phyloP scores from a whole-genome alignment of 495 filamentous ascomycete genomes.

The Lasiosphaeria ovina region DNA sequence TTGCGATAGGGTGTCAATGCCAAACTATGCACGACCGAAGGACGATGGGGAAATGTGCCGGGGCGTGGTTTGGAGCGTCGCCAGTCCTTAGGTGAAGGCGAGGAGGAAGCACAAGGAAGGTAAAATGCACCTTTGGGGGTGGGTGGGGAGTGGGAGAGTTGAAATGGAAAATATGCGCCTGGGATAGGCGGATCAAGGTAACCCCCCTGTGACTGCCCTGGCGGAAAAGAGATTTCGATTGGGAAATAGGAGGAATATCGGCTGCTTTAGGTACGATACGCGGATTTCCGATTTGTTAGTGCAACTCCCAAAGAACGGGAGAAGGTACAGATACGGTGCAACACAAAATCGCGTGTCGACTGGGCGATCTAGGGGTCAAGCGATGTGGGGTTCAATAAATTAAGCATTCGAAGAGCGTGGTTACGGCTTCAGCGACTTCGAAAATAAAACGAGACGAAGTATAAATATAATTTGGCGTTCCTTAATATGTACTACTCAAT shows the following conservation, averaged over 20 bases:
- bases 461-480: too few relatives aligned
- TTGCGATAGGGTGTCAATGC: not conserved
- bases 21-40: not conserved
- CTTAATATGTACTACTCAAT: too few relatives aligned
- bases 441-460: too few relatives aligned
- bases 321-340: not conserved
- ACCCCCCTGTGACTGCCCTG: not conserved
- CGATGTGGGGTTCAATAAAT: not conserved
- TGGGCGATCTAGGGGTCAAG: not conserved
- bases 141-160: constrained; percentile 1
- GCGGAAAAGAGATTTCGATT: not conserved
- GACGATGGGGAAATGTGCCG: not conserved
- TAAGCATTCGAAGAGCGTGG: not conserved
- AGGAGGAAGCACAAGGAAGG: not conserved
- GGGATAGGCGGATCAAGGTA: not conserved
- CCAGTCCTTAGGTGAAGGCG: not conserved
- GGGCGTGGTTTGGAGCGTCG: constrained; percentile 6
- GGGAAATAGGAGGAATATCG: not conserved
- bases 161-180: not conserved
- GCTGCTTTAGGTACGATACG: not conserved
- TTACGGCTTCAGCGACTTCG: too few relatives aligned
- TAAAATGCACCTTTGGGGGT: not conserved
- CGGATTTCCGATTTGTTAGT: too few relatives aligned
- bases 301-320: too few relatives aligned
- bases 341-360: not conserved